Base-by-base conservation (phyloP, 352 stramenopile genomes). In the Pythium periplocum region DNA sequence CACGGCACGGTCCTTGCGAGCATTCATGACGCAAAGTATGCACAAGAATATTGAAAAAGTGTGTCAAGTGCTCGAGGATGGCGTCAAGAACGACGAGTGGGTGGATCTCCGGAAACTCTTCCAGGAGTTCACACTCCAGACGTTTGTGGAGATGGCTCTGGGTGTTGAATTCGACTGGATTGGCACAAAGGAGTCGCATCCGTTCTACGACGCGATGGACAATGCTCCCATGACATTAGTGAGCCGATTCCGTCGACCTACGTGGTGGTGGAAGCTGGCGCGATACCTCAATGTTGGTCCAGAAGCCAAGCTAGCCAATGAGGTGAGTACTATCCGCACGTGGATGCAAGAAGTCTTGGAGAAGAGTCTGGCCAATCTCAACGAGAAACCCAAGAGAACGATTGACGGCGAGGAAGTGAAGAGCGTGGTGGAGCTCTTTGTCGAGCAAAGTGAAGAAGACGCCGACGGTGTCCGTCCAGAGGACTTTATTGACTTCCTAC, bases 101-200 rank as follows among this genome's bases (percentile, higher is more conserved):
- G 36, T 59, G 0, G 56, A 73, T 33, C 61, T 78, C 34, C 57
- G 49, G 3, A 53, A 76, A 35, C 48, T 73, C 11, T 83, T 83
- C 53, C 67, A 78, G 30, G 61, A 65, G 8, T 80, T 86, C 42
- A 66, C 75, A 9, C 69, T 86, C 11, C 70, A 84, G 50, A 74
- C 71, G 4, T 89, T 86, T 47, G 65, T 73, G 0, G 69, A 84
- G 34, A 63, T 88, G 35, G 68, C 66, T 1, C 71, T 88, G n/a
- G 78, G 75, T 0, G 43, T 84, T 26, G 50, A 84, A 35, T 65
- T 73, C 40, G 59, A 85, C 34, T 70, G 67, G 8, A 64, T 83
- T 17, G 68, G 68, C 38, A 47, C 50, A 1, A 56, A 59, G 4
- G 52, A 83, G n/a, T 55, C 68, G 43, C 66, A 74, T 30, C 49